These are phyloP conservation scores for Phaeosphaeria sp. DNA, from an alignment of 2,329 filamentous ascomycete species.

Conservation along the genomic window DNA sequence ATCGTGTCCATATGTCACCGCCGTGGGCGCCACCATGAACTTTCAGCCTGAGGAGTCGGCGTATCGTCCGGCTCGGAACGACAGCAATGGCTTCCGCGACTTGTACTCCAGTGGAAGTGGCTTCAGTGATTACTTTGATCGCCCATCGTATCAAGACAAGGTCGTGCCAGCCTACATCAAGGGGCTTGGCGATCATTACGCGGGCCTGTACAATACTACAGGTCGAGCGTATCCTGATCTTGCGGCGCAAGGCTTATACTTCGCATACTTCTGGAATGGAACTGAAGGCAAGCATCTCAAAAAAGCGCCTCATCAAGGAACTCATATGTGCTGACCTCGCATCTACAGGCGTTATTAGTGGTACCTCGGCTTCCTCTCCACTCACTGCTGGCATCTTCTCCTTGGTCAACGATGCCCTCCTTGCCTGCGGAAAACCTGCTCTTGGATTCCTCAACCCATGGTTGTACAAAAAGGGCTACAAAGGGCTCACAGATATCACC, in stretches of 20 bases:
- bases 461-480: slow-evolving; percentile 60
- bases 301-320: neutral
- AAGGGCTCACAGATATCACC: slow-evolving; percentile 58
- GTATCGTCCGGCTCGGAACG: slow-evolving; percentile 40
- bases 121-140: slow-evolving; percentile 59
- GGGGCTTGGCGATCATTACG: slow-evolving; percentile 51
- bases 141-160: slow-evolving; percentile 56
- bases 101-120: slow-evolving; percentile 62
- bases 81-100: slow-evolving; percentile 35
- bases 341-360: slow-evolving; percentile 47
- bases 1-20: slow-evolving; percentile 72
- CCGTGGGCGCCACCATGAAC: slow-evolving; percentile 66
- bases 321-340: neutral
- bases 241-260: slow-evolving; percentile 63
- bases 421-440: slow-evolving; percentile 56
- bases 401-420: slow-evolving; percentile 67
- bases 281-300: slow-evolving; percentile 29
- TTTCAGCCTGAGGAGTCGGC: slow-evolving; percentile 62
- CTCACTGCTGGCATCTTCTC: slow-evolving; percentile 65
- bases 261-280: slow-evolving; percentile 53
- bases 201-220: slow-evolving; percentile 58
- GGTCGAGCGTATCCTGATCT: slow-evolving; percentile 70
- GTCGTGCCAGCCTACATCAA: slow-evolving; percentile 56
- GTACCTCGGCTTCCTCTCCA: slow-evolving; percentile 65
- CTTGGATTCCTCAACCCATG: slow-evolving; percentile 69